phyloP scores from a whole-genome alignment of 768 basidiomycete genomes.

The Chiua virens region DNA sequence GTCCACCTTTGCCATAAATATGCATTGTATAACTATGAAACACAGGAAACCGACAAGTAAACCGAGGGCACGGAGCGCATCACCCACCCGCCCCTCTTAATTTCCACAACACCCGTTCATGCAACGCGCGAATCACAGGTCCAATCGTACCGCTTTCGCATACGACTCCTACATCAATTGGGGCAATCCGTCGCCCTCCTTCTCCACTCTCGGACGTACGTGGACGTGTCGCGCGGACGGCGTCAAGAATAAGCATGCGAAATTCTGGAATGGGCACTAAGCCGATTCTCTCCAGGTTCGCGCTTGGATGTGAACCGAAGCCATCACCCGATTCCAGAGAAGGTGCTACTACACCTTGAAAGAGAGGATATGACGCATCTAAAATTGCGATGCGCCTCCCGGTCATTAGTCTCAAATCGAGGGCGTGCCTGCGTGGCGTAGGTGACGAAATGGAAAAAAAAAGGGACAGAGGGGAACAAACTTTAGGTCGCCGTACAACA shows the following conservation, averaged over 20 bases:
- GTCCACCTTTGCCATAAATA: too few species aligned
- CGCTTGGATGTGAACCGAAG: neutral
- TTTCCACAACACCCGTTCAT: slow-evolving; percentile 43
- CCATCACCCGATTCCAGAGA: neutral
- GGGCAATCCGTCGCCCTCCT: slow-evolving; percentile 43
- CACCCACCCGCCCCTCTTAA: slow-evolving; percentile 19
- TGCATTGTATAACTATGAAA: too few species aligned
- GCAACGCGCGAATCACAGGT: slow-evolving; percentile 49
- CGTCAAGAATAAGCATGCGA: slow-evolving; percentile 46
- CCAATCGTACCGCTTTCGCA: slow-evolving; percentile 52
- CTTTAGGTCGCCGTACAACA: slow-evolving; percentile 70
- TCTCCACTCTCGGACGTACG: neutral
- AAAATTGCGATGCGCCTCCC: slow-evolving; percentile 65
- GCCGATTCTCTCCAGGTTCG: slow-evolving; percentile 27
- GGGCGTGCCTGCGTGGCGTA: slow-evolving; percentile 55
- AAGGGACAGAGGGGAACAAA: slow-evolving; percentile 27
- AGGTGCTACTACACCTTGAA: slow-evolving; percentile 12
- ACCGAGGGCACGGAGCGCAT: neutral
- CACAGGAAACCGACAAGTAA: too few species aligned
- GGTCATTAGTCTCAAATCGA: slow-evolving; percentile 78
- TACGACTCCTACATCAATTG: slow-evolving; percentile 61
- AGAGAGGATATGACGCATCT: slow-evolving; percentile 71
- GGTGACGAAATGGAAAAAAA: neutral
- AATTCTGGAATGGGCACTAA: slow-evolving; percentile 65
- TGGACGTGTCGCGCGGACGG: slow-evolving; percentile 40